A percentile compares a stretch with the other conserved stretches of the same genome.
These are phyloP conservation scores for Arachnopeziza araneosa DNA, from an alignment of 2,329 filamentous ascomycete genomes.

Conservation along the genomic window DNA sequence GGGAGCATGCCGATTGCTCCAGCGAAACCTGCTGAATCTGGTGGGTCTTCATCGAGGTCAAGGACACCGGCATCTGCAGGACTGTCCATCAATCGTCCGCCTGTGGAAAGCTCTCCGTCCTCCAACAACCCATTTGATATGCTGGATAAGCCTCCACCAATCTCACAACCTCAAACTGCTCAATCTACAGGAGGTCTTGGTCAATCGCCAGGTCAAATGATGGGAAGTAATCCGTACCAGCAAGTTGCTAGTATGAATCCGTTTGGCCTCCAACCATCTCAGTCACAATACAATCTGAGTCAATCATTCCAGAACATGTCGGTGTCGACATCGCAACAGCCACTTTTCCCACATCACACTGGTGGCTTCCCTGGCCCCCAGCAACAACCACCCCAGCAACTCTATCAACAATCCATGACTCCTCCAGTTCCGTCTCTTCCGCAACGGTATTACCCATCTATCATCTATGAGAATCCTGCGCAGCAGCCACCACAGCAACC, in stretches of 20 bases:
- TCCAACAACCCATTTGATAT: conserved; percentile 66
- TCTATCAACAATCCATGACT: conserved; percentile 32
- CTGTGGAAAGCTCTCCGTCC: conserved; percentile 19
- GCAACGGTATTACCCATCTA: conserved; percentile 25
- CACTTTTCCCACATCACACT: conserved; percentile 71
- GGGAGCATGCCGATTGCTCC: conserved; percentile 38
- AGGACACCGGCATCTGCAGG: conserved; percentile 44
- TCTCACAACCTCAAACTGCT: conserved; percentile 56
- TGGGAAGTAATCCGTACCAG: conserved; percentile 26
- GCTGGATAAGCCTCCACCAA: conserved; percentile 34
- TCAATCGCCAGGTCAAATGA: conserved; percentile 40
- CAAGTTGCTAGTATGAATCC: conserved; percentile 52
- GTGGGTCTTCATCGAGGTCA: conserved; percentile 43
- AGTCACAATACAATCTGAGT: conserved; percentile 39
- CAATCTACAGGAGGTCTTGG: conserved; percentile 59
- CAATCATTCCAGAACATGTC: conserved; percentile 73
- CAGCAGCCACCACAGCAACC: conserved; percentile 22
- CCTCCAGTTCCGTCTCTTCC: conserved; percentile 30
- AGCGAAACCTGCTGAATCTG: conserved; percentile 32
- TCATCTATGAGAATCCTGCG: conserved; percentile 25
- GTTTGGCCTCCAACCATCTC: conserved; percentile 47
- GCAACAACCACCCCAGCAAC: conserved; percentile 35
- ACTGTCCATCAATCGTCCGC: conserved; percentile 25
- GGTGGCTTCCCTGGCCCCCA: conserved; percentile 47
- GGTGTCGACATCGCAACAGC: conserved; percentile 47